Evolutionary conservation across 306 rosid genomes (phyloP), one percentile per base, ranked within the genome.

Genomic region (Prunus dulcis): DNA sequence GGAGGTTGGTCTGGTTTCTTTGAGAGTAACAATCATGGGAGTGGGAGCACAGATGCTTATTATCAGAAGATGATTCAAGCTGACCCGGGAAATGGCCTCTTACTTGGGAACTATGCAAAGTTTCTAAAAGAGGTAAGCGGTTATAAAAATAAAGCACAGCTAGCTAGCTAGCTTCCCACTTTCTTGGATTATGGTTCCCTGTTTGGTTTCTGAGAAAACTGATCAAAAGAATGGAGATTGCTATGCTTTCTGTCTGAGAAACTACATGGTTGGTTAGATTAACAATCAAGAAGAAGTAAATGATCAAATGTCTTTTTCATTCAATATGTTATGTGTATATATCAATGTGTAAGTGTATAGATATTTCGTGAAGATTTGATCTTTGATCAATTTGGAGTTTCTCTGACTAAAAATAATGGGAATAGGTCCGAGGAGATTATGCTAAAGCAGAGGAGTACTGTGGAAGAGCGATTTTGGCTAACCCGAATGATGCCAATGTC

Each of bases 51-150:
- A 0, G 91, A 94, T 76, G 82, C 83, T 76, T 89, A 90, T 84
- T 94, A 91, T 77, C 88, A 67, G 75, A 80, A 74, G 73, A 90
- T 94, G 96, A 90, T 94, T 57, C 84, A 84, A 81, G 88, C 96
- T 17, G 78, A 91, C 84, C 97, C 98, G 3, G 80, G 76, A 72
- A 84, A 87, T 78, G 80, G 89, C 20, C 96, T 93, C 77, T 67
- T 93, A 72, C 97, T 93, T 6, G 90, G 90, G 76, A 93, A 90
- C 82, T 93, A 91, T 74, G 98, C 94, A 4, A 94, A 84, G 87
- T 94, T 91, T 83, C 84, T 90, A 82, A 90, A 87, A 81, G 93
- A 94, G 93, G 97, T 91, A 75, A 77, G 20, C 9, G 43, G 43
- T 9, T 9, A 8, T 4, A 27, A 51, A 38, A 38, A 38, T 38